A percentile compares a stretch with the other conserved stretches of the same genome.
phyloP scores from a whole-genome alignment of 495 filamentous ascomycete genomes.

The Talaromyces trachyspermus region DNA sequence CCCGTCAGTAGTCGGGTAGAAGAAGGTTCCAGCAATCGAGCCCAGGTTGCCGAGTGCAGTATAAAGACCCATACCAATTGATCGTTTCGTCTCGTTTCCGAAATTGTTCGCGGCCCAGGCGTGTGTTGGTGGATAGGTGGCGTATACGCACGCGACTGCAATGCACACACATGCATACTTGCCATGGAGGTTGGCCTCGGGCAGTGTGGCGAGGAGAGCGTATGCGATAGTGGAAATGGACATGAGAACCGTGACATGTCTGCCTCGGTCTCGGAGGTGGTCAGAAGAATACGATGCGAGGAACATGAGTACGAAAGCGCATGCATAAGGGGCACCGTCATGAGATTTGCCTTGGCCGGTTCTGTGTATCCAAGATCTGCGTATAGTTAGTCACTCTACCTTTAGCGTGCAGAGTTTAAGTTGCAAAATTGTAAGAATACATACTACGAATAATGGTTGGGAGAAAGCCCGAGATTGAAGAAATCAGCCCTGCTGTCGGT shows the following conservation, averaged over 20 bases:
- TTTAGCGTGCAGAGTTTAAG: not conserved
- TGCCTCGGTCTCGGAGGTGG: constrained; percentile 2
- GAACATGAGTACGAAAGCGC: not conserved
- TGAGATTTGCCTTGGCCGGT: constrained; percentile 1
- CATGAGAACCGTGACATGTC: not conserved
- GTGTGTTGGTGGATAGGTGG: not conserved
- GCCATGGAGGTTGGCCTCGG: not conserved
- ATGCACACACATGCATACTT: not conserved
- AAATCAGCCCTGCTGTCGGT: not conserved
- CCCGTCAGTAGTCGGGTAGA: not conserved
- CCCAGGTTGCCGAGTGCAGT: not conserved
- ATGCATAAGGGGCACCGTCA: constrained; percentile 7
- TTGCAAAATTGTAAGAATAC: not conserved
- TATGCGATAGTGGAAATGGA: not conserved
- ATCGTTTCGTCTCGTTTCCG: not conserved
- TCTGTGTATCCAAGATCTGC: not conserved
- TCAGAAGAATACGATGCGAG: not conserved
- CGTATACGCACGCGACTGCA: not conserved
- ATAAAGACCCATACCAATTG: not conserved
- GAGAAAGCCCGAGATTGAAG: constrained; percentile 1
- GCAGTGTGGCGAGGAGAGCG: not conserved
- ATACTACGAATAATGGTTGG: not conserved
- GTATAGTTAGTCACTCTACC: no score
- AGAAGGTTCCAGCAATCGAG: not conserved
- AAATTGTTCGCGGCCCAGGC: constrained; percentile 1